Evolutionary conservation across 1,139 yeast genomes (phyloP).

Genomic region (Taphrina populina): DNA sequence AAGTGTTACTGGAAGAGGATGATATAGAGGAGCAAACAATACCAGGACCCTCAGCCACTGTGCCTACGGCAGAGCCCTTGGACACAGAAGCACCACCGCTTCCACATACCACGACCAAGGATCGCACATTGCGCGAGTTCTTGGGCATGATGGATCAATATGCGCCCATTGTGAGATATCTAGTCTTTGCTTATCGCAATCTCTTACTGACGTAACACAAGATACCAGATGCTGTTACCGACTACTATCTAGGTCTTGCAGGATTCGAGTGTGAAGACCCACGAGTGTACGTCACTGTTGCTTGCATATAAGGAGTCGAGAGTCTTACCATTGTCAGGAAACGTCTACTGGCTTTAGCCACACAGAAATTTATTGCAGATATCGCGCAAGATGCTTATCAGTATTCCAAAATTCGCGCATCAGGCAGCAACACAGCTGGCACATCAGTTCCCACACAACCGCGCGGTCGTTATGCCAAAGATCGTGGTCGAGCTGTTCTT

Average conservation of each 20-base stretch:
- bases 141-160: constrained; percentile 87
- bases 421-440: constrained; percentile 36
- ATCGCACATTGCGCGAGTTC: constrained; percentile 81
- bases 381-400: constrained; percentile 97
- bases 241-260: constrained; percentile 80
- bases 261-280: constrained; percentile 83
- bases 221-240: constrained; percentile 97
- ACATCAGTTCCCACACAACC: constrained; percentile 35
- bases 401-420: constrained; percentile 73
- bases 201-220: too few relatives aligned
- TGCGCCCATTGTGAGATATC: constrained; percentile 63
- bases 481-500: constrained; percentile 72
- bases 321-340: not conserved
- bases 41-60: not conserved
- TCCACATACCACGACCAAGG: constrained; percentile 44
- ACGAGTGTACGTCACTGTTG: constrained; percentile 50
- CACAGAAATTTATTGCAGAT: constrained; percentile 91
- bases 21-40: not conserved
- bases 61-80: too few relatives aligned
- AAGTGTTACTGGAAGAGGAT: not conserved
- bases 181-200: too few relatives aligned
- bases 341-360: constrained; percentile 87
- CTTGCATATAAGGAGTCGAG: not conserved
- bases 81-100: not conserved
- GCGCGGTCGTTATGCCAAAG: constrained; percentile 45